Percentiles rank a stretch among this genome's conserved stretches.
Conservation (phyloP, 179 eudicot genomes). For the Beta macrorhiza region DNA sequence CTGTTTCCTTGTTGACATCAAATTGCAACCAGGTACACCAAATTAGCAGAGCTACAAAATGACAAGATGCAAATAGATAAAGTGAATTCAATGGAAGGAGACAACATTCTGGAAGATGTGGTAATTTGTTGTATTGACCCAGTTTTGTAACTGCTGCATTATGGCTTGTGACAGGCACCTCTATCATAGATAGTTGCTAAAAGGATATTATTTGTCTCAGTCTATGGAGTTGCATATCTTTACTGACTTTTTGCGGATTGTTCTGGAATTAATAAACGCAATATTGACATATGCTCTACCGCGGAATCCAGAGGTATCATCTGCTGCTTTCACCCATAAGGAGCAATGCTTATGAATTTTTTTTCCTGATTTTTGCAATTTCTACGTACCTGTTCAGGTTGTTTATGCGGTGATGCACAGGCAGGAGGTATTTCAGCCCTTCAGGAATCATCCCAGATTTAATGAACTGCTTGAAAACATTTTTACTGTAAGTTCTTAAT, state of each 20-base stretch:
- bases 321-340: neutral
- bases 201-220: conserved; percentile 43
- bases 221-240: conserved; percentile 83
- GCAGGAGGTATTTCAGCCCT: conserved; percentile 94
- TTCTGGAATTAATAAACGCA: conserved; percentile 86
- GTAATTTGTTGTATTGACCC: conserved; percentile 35
- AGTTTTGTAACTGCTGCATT: conserved; percentile 3
- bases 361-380: conserved; percentile 11
- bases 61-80: conserved; percentile 48
- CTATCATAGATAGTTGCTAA: conserved; percentile 9
- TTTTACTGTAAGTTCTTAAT: conserved; percentile 59
- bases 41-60: conserved; percentile 71
- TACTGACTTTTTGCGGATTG: conserved; percentile 88
- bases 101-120: conserved; percentile 62
- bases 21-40: conserved; percentile 58
- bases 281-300: conserved; percentile 88
- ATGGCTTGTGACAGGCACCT: conserved; percentile 4
- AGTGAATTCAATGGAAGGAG: conserved; percentile 51
- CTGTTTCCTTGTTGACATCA: conserved; percentile 9
- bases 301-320: conserved; percentile 88
- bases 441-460: conserved; percentile 86
- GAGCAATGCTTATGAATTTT: neutral
- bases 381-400: conserved; percentile 51
- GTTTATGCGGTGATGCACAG: conserved; percentile 96
- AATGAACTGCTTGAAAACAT: conserved; percentile 90